Evolutionary conservation across 31 red algal species (phyloP).

Genomic region (Odonthalia washingtoniensis): DNA sequence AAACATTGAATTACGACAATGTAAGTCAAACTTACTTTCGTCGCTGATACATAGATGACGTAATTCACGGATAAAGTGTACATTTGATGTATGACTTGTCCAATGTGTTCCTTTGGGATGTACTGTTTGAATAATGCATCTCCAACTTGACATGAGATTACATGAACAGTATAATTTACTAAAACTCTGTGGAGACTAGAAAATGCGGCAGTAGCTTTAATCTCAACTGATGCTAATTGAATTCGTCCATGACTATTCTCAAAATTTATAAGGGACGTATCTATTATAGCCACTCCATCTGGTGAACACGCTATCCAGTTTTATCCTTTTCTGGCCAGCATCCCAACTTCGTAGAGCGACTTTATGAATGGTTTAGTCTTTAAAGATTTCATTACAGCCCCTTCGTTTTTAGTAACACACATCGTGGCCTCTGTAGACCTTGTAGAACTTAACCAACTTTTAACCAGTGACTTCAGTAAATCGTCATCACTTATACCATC

Average conservation of each 20-base stretch:
- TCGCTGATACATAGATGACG: neutral
- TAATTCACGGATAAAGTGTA: neutral
- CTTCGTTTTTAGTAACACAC: constrained; percentile 28
- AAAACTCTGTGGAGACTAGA: neutral
- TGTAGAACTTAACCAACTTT: constrained; percentile 15
- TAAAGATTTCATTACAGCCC: neutral
- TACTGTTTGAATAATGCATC: constrained; percentile 24
- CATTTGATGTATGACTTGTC: constrained; percentile 19
- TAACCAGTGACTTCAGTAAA: no score
- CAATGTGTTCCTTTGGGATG: constrained; percentile 21
- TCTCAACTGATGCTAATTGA: constrained; percentile 37
- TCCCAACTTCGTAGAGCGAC: constrained; percentile 16
- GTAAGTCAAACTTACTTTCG: neutral
- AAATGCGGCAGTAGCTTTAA: constrained; percentile 1
- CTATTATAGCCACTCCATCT: constrained; percentile 23
- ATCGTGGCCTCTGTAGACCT: constrained; percentile 39
- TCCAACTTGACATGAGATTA: constrained; percentile 1
- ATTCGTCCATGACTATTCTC: no score
- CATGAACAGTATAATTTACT: neutral
- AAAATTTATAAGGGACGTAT: neutral
- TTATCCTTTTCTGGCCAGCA: constrained; percentile 17
- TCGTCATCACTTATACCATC: neutral
- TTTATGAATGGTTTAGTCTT: neutral
- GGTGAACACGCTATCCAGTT: constrained; percentile 29
- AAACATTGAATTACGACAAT: neutral